Evolutionary conservation across 208 protist genomes (phyloP).

Genomic region (Trypanosoma conorhini): DNA sequence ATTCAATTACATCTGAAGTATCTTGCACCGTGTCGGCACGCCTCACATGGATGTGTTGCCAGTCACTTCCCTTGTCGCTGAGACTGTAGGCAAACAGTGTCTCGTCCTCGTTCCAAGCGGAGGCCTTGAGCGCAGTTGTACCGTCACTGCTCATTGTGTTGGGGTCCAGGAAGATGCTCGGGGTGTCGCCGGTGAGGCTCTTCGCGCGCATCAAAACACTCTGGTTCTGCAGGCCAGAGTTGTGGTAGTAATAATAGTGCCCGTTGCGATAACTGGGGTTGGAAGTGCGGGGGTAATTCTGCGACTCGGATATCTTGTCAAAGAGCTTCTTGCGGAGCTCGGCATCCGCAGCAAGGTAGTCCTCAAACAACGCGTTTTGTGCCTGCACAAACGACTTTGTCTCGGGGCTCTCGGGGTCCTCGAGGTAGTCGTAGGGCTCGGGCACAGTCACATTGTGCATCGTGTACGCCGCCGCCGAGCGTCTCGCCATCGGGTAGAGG

Average conservation of each 20-base stretch:
- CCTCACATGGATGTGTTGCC: conserved; percentile 81
- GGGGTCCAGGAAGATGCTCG: conserved; percentile 88
- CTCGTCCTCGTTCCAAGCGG: conserved; percentile 76
- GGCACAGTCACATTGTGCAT: conserved; percentile 73
- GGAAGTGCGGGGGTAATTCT: conserved; percentile 84
- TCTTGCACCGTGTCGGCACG: conserved; percentile 52
- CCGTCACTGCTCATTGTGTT: conserved; percentile 89
- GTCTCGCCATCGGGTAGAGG: conserved; percentile 61
- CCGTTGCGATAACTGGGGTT: conserved; percentile 56
- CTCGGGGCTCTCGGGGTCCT: conserved; percentile 85
- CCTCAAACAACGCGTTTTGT: conserved; percentile 78
- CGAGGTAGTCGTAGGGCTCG: conserved; percentile 94
- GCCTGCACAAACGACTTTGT: conserved; percentile 87
- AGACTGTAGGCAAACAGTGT: conserved; percentile 84
- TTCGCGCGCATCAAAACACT: conserved; percentile 64
- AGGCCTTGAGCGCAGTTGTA: conserved; percentile 65
- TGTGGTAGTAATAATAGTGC: conserved; percentile 90
- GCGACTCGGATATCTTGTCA: conserved; percentile 45
- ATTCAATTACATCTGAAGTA: conserved; percentile 77
- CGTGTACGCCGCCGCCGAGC: conserved; percentile 55
- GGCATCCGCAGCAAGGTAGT: conserved; percentile 59
- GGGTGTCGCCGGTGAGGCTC: conserved; percentile 31
- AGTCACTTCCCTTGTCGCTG: conserved; percentile 91
- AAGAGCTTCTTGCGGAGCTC: conserved; percentile 60
- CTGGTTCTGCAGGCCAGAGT: conserved; percentile 93